Conservation (phyloP, 345 rosid species). For the Passiflora organensis region DNA sequence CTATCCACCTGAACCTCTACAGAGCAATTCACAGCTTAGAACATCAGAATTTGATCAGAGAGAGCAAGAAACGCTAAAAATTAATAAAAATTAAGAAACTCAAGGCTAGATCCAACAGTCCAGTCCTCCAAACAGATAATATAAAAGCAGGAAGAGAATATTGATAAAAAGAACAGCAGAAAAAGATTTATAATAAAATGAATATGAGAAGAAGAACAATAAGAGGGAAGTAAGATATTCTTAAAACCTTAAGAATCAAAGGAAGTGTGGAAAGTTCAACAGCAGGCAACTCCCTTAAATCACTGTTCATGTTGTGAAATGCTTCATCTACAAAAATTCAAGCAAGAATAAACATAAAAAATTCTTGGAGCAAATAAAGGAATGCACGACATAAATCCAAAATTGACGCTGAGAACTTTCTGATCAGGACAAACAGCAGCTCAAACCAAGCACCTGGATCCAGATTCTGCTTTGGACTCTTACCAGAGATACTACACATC, state of each 20-base stretch:
- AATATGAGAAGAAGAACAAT: too few relatives aligned
- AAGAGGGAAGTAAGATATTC: background rate
- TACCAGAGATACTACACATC: too few relatives aligned
- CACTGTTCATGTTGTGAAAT: conserved; percentile 81
- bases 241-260: conserved; percentile 69
- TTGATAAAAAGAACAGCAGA: too few relatives aligned
- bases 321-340: conserved; percentile 61
- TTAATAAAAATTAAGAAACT: background rate
- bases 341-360: background rate
- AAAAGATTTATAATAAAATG: too few relatives aligned
- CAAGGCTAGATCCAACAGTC: background rate
- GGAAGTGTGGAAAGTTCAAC: conserved; percentile 93
- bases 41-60: background rate
- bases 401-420: too few relatives aligned
- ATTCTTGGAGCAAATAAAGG: background rate
- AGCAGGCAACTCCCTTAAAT: conserved; percentile 87
- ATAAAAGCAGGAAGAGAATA: too few relatives aligned
- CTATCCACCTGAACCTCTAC: background rate
- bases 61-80: background rate
- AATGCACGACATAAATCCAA: too few relatives aligned
- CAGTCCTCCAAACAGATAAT: background rate
- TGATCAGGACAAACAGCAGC: too few relatives aligned
- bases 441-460: too few relatives aligned
- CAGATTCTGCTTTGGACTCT: too few relatives aligned
- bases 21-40: too few relatives aligned